Base-by-base conservation (phyloP, 1,284 basidiomycete genomes). In the Spongispora temasekensis region DNA sequence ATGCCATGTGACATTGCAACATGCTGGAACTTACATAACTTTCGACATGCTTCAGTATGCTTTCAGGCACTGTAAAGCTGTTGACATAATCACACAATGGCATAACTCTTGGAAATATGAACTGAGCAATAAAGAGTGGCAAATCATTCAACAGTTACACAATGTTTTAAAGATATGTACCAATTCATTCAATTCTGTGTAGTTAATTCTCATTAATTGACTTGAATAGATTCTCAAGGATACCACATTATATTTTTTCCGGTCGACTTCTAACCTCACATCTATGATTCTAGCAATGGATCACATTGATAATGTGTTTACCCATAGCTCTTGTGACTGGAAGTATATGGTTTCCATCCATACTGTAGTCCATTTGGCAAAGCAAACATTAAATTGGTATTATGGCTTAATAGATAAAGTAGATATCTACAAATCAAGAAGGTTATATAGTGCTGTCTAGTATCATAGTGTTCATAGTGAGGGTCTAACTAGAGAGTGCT, bases 271-370 rank as follows among this genome's bases (percentile, higher is more conserved):
- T 4, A 37, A 37, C 17, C 35, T 37, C 17, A 19, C 35, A 4
- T 17, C 35, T 15, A 19, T 37, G 35, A 37, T 37, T 37, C 35
- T 19, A 37, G 35, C 35, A 12, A 37, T 37, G 35, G 35, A 37
- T 19, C 17, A 37, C 35, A 37, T 37, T 19, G 58, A 72, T 58
- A 34, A 55, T 13, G 25, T 54, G 5, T 63, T 69, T 17, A 55
- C 61, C 21, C 31, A 32, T 12, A 32, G 31, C 31, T 32, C 31
- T 32, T 32, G 31, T 32, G 31, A 32, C 31, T 32, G 31, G 31
- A 32, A 32, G 31, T 32, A 32, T 32, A 12, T 12, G 6, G 12
- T 12, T 32, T 32, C 31, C 31, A 32, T 32, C 31, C 12, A 12
- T 32, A 12, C 31, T 12, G 12, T 32, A 32, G 31, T 32, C 31